Percentiles rank a stretch among this genome's conserved stretches.
phyloP scores from a whole-genome alignment of 2,329 filamentous ascomycete genomes.

The Diaporthe vexans region DNA sequence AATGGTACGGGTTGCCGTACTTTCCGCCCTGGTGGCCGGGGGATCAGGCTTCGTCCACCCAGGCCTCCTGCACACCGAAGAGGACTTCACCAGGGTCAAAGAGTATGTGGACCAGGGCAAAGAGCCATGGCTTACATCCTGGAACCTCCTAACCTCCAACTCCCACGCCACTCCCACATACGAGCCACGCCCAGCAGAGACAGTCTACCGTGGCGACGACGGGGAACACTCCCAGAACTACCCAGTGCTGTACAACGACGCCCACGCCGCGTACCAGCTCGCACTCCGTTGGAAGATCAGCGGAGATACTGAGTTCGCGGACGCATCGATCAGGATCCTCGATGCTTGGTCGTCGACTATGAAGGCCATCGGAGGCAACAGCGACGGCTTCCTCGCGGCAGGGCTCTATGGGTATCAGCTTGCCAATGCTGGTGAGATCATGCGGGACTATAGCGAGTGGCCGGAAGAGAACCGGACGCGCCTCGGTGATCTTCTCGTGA shows the following conservation, averaged over 20 bases:
- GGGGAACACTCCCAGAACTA: conserved; percentile 52
- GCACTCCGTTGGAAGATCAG: conserved; percentile 53
- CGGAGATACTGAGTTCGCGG: conserved; percentile 49
- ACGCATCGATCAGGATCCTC: conserved; percentile 50
- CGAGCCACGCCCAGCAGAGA: conserved; percentile 47
- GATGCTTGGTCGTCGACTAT: conserved; percentile 52
- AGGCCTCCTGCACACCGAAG: conserved; percentile 51
- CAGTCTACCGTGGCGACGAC: conserved; percentile 53
- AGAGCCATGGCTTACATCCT: conserved; percentile 54
- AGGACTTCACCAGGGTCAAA: conserved; percentile 57
- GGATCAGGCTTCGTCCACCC: conserved; percentile 33
- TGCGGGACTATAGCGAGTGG: conserved; percentile 46
- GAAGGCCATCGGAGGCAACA: conserved; percentile 48
- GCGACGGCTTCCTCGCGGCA: conserved; percentile 52
- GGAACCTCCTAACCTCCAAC: conserved; percentile 49
- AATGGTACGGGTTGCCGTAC: background rate
- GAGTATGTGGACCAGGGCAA: conserved; percentile 50
- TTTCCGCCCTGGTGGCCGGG: background rate
- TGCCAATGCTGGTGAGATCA: conserved; percentile 55
- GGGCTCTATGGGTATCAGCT: conserved; percentile 57
- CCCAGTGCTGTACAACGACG: conserved; percentile 50
- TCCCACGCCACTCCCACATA: conserved; percentile 50
- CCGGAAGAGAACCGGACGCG: conserved; percentile 1
- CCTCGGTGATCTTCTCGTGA: background rate
- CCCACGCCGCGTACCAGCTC: conserved; percentile 55